These are phyloP conservation scores for Acanthamoeba royreba DNA, from an alignment of 208 protist species.

Conservation along the genomic window DNA sequence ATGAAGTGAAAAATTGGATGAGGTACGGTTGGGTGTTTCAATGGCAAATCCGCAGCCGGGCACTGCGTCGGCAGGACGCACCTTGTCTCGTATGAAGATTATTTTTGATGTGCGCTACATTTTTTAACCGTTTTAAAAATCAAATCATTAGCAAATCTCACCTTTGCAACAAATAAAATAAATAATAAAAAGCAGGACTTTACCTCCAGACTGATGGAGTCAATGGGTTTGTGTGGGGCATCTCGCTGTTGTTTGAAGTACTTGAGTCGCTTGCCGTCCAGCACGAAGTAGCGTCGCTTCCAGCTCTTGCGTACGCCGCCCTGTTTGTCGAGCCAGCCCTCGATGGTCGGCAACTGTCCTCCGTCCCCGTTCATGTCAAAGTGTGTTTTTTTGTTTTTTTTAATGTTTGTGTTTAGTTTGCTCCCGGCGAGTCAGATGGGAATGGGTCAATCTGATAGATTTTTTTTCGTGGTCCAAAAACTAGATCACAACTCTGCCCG, in stretches of 20 bases:
- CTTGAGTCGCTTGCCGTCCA: slow-evolving; percentile 26
- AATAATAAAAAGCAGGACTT: neutral
- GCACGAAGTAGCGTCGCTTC: slow-evolving; percentile 28
- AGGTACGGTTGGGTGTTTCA: neutral
- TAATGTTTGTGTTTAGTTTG: too few species aligned
- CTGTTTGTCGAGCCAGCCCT: slow-evolving; percentile 43
- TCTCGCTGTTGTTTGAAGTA: slow-evolving; percentile 46
- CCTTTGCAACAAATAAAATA: too few species aligned
- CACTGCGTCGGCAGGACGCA: neutral
- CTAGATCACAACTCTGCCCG: too few species aligned
- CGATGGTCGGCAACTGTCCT: neutral
- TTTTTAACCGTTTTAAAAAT: neutral
- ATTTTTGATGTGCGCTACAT: neutral
- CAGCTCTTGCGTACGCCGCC: slow-evolving; percentile 38
- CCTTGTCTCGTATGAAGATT: slow-evolving; percentile 30
- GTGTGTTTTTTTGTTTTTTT: too few species aligned
- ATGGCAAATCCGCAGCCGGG: slow-evolving; percentile 22
- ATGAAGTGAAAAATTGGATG: neutral
- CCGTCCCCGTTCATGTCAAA: too few species aligned
- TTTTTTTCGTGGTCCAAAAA: too few species aligned
- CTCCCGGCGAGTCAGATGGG: too few species aligned
- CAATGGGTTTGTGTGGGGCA: slow-evolving; percentile 9
- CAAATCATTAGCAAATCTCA: too few species aligned
- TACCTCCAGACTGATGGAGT: neutral
- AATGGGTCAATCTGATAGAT: too few species aligned